Percentiles rank a stretch among this genome's conserved stretches.
Evolutionary conservation across 208 protist genomes (phyloP).

Genomic region (Wallacemonas sp.): DNA sequence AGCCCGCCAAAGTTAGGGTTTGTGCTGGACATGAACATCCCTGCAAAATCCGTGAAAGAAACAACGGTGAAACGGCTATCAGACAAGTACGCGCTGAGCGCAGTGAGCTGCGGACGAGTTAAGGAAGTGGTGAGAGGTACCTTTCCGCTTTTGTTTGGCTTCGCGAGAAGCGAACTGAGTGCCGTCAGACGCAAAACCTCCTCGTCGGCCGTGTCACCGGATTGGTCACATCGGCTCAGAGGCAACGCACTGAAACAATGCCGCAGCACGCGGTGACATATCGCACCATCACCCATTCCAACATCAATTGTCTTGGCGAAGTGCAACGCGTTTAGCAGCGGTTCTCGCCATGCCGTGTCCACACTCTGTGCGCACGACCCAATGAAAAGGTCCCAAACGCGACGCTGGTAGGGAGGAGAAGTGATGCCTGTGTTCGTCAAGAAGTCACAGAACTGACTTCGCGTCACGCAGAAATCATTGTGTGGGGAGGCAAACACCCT

Average conservation of each 20-base stretch:
- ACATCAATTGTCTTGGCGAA: conserved; percentile 45
- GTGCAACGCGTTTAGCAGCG: conserved; percentile 23
- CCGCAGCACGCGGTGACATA: conserved; percentile 14
- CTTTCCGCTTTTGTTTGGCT: background rate
- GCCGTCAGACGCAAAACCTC: background rate
- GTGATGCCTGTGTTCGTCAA: conserved; percentile 28
- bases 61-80: background rate
- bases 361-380: background rate
- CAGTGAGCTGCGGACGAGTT: background rate
- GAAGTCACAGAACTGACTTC: conserved; percentile 31
- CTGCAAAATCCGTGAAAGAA: conserved; percentile 20
- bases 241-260: conserved; percentile 46
- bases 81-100: background rate
- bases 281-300: conserved; percentile 21
- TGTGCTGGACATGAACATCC: conserved; percentile 25
- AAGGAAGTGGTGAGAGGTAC: background rate
- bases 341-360: background rate
- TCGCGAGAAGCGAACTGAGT: background rate
- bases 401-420: conserved; percentile 16
- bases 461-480: conserved; percentile 31
- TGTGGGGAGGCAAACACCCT: conserved; percentile 33
- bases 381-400: conserved; percentile 22
- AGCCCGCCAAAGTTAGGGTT: conserved; percentile 19
- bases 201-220: background rate
- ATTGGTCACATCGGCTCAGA: background rate